Evolutionary conservation across 1,139 yeast genomes (phyloP), one percentile per base, ranked within the genome.

Genomic region (Candida sojae): DNA sequence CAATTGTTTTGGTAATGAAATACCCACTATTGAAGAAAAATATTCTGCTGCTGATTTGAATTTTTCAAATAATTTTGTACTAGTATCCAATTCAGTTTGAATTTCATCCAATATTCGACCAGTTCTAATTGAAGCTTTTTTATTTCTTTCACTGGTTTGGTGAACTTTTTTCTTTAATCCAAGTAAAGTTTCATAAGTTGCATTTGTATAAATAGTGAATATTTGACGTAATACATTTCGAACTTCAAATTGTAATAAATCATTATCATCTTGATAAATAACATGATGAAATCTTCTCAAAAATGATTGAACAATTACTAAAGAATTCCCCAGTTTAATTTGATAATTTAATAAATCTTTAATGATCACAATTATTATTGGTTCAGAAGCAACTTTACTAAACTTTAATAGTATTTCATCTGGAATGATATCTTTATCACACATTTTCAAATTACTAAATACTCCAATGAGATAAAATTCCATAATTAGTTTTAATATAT

Each of bases 391-490:
- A 30, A 51, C 51, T 40, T 63, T 66, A 3, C 55, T 53, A 42
- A 53, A 61, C 30, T 61, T 57, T n/a, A 55, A 12, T 12, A 57
- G 32, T 1, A 67, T 49, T 6, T 49, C 52, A 11, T 60, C 67
- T 1, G 74, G 69, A 6, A 68, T 48, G 2, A 52, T 42, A 41
- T 62, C 70, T 41, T 57, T 59, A 13, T 59, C 58, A 35, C 67
- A 63, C 52, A 76, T 79, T 33, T 69, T 68, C 21, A 75, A 55
- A 4, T 69, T 63, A 13, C 77, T 64, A 50, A 84, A 77, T 0
- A 88, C 63, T 0, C 90, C 92, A n/a, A 77, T 79, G 3, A 83
- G 58, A 58, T 82, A 75, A 42, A 88, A 73, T 60, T 90, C 96
- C 35, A 81, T 76, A 12, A 86, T 58, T 1, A 88, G 57, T 34